phyloP scores from a whole-genome alignment of 2,329 filamentous ascomycete genomes.

The Ophiobolus disseminans region DNA sequence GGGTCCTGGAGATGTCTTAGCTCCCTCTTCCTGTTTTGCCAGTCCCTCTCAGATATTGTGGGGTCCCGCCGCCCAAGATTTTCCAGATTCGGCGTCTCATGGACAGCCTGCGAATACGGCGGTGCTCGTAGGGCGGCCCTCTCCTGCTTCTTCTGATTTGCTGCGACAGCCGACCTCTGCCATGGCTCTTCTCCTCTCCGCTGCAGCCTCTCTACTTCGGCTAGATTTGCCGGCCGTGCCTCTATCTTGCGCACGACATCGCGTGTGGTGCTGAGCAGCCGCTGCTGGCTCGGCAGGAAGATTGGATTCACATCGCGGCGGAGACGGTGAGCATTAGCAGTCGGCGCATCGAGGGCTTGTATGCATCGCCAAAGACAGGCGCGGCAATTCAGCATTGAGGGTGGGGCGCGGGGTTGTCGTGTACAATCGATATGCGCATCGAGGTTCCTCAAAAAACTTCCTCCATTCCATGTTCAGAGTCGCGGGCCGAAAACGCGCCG shows the following conservation, averaged over 20 bases:
- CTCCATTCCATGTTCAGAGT: slow-evolving; percentile 1
- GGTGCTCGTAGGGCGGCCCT: slow-evolving; percentile 23
- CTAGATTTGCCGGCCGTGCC: slow-evolving; percentile 5
- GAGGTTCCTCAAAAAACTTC: neutral
- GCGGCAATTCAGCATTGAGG: slow-evolving; percentile 56
- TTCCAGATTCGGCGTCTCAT: slow-evolving; percentile 26
- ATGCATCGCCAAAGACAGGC: slow-evolving; percentile 54
- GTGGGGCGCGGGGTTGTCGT: slow-evolving; percentile 18
- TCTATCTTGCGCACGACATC: slow-evolving; percentile 13
- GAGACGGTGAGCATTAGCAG: slow-evolving; percentile 25
- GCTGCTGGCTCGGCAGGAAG: slow-evolving; percentile 22
- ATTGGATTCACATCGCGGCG: slow-evolving; percentile 29
- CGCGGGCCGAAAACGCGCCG: slow-evolving; percentile 13
- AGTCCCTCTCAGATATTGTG: slow-evolving; percentile 34
- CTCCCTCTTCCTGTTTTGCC: slow-evolving; percentile 59
- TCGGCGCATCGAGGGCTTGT: slow-evolving; percentile 48
- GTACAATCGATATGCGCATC: slow-evolving; percentile 5
- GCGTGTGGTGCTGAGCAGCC: slow-evolving; percentile 21
- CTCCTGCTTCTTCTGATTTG: slow-evolving; percentile 32
- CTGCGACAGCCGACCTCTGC: slow-evolving; percentile 33
- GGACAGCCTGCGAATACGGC: neutral
- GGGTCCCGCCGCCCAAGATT: slow-evolving; percentile 36
- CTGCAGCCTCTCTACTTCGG: slow-evolving; percentile 17
- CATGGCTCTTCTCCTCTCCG: slow-evolving; percentile 30
- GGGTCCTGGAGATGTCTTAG: slow-evolving; percentile 72